phyloP scores from a whole-genome alignment of 306 rosid species.

The Oxytropis ochrocephala region DNA sequence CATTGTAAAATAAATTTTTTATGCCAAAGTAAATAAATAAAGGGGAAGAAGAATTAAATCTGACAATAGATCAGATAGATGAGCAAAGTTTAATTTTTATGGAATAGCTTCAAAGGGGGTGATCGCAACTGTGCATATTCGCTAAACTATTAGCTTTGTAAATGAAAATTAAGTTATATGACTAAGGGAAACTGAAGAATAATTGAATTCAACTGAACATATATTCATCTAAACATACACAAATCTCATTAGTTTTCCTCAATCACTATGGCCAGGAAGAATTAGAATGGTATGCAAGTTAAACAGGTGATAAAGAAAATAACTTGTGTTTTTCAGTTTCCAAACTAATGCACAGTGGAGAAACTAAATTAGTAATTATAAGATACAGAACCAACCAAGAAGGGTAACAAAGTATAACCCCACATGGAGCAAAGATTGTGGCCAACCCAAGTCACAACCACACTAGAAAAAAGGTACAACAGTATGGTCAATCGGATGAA shows the following conservation, averaged over 20 bases:
- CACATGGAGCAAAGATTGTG: neutral
- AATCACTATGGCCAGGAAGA: neutral
- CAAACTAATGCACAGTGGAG: neutral
- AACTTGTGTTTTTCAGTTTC: neutral
- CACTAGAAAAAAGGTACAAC: neutral
- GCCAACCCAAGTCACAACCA: slow-evolving; percentile 3
- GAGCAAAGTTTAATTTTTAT: neutral
- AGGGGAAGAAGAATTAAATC: neutral
- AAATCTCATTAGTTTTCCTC: slow-evolving; percentile 1
- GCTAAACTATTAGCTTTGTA: neutral
- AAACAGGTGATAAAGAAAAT: too few species aligned
- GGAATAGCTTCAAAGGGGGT: neutral
- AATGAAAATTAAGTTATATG: slow-evolving; percentile 8
- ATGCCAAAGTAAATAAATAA: neutral
- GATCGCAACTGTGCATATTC: neutral
- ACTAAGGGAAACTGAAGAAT: neutral
- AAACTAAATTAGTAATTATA: neutral
- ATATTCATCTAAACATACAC: too few species aligned
- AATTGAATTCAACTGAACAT: slow-evolving; percentile 10
- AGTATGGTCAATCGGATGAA: neutral
- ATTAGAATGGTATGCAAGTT: too few species aligned
- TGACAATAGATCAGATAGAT: neutral
- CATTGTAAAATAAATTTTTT: neutral
- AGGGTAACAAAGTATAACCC: neutral
- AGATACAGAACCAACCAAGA: neutral